Conservation (phyloP, 179 eudicot genomes). For the Vitellaria paradoxa region DNA sequence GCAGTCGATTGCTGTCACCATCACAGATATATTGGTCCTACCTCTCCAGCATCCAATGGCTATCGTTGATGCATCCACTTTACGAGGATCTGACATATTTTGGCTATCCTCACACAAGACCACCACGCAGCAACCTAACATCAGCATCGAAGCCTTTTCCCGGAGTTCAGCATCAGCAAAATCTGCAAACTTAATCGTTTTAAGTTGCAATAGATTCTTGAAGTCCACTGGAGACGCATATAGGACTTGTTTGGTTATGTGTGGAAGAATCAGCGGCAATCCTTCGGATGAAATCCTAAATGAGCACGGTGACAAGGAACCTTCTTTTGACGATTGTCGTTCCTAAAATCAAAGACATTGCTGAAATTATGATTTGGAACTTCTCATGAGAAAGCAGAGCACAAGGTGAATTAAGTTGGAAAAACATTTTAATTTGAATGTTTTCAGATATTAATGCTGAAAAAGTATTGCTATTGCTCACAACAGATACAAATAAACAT, state of each 20-base stretch:
- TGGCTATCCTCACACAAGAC: constrained; percentile 47
- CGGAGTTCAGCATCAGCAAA: constrained; percentile 69
- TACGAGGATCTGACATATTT: constrained; percentile 24
- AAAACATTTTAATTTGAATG: neutral
- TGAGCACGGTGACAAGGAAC: constrained; percentile 56
- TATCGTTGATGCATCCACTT: constrained; percentile 49
- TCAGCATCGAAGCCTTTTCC: constrained; percentile 57
- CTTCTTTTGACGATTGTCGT: constrained; percentile 85
- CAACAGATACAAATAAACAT: too few relatives aligned
- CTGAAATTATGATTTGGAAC: neutral
- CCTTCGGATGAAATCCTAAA: constrained; percentile 98
- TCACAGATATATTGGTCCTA: constrained; percentile 66
- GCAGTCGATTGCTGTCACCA: constrained; percentile 84
- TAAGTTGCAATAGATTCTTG: constrained; percentile 79
- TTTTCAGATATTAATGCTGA: too few relatives aligned
- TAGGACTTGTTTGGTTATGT: constrained; percentile 80
- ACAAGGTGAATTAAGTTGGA: neutral
- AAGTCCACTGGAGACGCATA: constrained; percentile 66
- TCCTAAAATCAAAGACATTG: constrained; percentile 46
- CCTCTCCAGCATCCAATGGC: constrained; percentile 98
- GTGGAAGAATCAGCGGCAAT: constrained; percentile 78
- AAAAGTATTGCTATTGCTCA: too few relatives aligned
- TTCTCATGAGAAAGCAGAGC: neutral
- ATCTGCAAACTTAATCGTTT: constrained; percentile 66
- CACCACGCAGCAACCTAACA: constrained; percentile 77